Base-by-base conservation (phyloP, 2,329 filamentous ascomycete species). In the Chaetomiaceae sp. region DNA sequence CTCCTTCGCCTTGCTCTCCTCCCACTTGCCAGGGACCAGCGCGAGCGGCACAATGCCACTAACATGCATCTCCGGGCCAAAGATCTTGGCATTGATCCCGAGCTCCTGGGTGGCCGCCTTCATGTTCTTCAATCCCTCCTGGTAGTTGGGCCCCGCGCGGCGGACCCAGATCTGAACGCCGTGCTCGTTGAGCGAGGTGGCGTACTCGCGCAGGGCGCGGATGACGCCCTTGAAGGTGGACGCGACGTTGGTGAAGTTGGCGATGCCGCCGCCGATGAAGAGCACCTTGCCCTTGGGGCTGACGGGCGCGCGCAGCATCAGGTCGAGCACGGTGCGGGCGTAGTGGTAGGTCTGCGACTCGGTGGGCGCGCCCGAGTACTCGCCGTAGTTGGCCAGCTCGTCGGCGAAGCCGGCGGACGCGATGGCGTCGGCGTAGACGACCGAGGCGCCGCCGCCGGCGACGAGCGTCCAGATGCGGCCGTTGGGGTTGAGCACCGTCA, bases 201-300 rank as follows among this genome's bases (percentile, higher is more conserved):
- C 80, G 60, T 91, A 89, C 72, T 97, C 93, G 57, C 91, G 84
- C 57, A 98, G 81, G 50, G 93, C 93, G 60, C 88, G 86, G 68
- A 98, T 98, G 69, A 98, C 91, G 76, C 93, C 93, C 82, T 98
- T 98, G 86, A 98, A 98, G 56, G 93, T 98, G 61, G 86, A 93
- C 51, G 93, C 93, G 45, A 98, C 93, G 74, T 97, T 98, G 78
- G 93, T 98, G 78, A 98, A 98, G 85, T 98, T 98, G 79, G 93
- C 93, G 79, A 98, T 98, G 80, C 93, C 93, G 75, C 93, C 93
- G 70, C 93, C 93, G 59, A 98, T 97, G 81, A 98, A 98, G 57
- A 98, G 84, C 44, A 98, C 88, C 81, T 97, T 98, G 76, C 93
- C 93, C 64, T 96, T 84, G 52, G 87, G 79, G 69, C 81, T 77